Evolutionary conservation across 371 early-diverging fungal genomes (phyloP), one percentile per base, ranked within the genome.

Genomic region (Mortierella sp.): DNA sequence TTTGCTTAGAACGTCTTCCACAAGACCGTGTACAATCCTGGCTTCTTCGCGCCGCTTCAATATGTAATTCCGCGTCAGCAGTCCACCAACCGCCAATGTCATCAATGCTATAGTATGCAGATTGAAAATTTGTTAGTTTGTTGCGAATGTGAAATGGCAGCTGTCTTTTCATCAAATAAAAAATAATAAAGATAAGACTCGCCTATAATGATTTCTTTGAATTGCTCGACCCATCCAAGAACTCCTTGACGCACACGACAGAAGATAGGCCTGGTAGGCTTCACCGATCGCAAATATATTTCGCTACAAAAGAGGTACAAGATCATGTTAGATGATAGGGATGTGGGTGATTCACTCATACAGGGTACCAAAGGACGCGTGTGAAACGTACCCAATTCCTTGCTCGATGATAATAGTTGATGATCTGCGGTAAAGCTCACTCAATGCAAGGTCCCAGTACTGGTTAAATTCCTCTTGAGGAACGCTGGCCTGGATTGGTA

Each of bases 381-480:
- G 11, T 10, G 9, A 47, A 2, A 48, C 52, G 34, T 76, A 76
- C 77, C 26, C 42, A 4, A 34, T 47, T 13, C 55, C 34, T 73
- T 50, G 55, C 48, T 73, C 78, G 45, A 74, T 34, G 24, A 45
- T 54, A 21, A 78, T n/a, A 10, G 45, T 74, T n/a, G 70, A 75
- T 42, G 78, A 71, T 55, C 82, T 28, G 10, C 78, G 70, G 60
- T 63, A 42, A 9, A 82, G 57, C 38, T 78, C 78, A 6, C 38
- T 58, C 44, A 82, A 70, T 3, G 82, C 82, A 45, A 82, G 74
- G 6, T n/a, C 44, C 82, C 82, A 82, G 44, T 78, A 82, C 19
- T 74, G 70, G 16, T 72, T 75, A 38, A 82, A 82, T 6, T 78
- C 78, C 8, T 50, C n/a, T 16, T 57, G 34, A 11, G 75, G 52